Base-by-base conservation (phyloP, 1,139 yeast genomes). In the Yamadazyma conglobata region DNA sequence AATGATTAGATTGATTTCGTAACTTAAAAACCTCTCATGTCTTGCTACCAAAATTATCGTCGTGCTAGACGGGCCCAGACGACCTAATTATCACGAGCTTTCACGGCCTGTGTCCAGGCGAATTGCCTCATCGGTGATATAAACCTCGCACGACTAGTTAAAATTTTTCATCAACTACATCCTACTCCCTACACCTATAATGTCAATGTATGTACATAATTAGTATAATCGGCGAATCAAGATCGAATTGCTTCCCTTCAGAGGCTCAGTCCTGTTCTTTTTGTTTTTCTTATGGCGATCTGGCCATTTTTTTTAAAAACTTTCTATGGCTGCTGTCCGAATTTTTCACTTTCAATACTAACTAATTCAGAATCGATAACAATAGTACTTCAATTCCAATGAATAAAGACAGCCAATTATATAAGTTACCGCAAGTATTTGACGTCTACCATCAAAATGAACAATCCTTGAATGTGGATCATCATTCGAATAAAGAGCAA, bases 341-440 rank as follows among this genome's bases (percentile, higher is more conserved):
- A 18, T 18, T 10, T 19, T 25, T 18, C 6, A 15, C 7, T 3
- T 12, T 13, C 21, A 27, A 24, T 27, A 27, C 20, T 25, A 15
- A 9, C 7, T 27, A 8, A 15, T 10, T 7, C 11, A 27, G 30
- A 15, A 16, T 27, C 30, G 25, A 21, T 23, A 27, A 27, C 17
- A n/a, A n/a, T n/a, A n/a, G n/a, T n/a, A 22, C 34, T 4, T 19
- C 58, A 30, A 62, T 67, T 28, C 70, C 70, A 8, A 50, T 58
- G 22, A 68, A 68, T 42, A 54, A 52, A 33, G 61, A 56, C 15
- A 55, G 69, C 28, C 55, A 60, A 40, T 47, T 55, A 27, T 78
- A 78, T 43, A 48, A 73, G 10, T 59, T 76, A 52, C 67, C 70
- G 20, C 77, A 78, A 40, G 70, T 78, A 41, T 64, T 78, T 38